Evolutionary conservation across 495 filamentous ascomycete species (phyloP).

Genomic region (Penicillium flavigenum): DNA sequence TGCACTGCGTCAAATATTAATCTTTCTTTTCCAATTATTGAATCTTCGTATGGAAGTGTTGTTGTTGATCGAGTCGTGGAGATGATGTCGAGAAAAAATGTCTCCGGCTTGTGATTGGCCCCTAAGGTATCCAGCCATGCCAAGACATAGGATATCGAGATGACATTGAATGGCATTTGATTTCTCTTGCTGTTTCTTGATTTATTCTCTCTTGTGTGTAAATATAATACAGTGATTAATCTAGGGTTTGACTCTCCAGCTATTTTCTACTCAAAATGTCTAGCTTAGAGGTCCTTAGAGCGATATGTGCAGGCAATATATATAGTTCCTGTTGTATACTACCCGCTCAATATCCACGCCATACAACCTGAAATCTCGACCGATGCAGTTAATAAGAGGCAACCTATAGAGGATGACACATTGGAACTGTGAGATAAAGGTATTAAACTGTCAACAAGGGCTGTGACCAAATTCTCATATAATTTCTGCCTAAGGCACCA

Average conservation of each 20-base stretch:
- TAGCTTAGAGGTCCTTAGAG: neutral
- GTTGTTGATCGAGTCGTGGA: constrained; percentile 15
- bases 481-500: constrained; percentile 27
- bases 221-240: neutral
- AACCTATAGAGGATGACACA: neutral
- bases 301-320: neutral
- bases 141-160: constrained; percentile 10
- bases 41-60: neutral
- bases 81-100: constrained; percentile 39
- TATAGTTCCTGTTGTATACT: neutral
- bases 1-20: neutral
- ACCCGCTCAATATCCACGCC: neutral
- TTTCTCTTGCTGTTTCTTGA: neutral
- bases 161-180: neutral
- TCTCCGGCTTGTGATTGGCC: constrained; percentile 35
- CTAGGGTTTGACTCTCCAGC: neutral
- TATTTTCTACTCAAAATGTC: neutral
- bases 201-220: neutral
- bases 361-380: neutral
- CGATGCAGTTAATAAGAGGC: neutral
- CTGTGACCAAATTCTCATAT: neutral
- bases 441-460: neutral
- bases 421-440: neutral
- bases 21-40: neutral
- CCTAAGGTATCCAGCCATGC: constrained; percentile 9